These are phyloP conservation scores for Cytospora leucostoma DNA, from an alignment of 2,329 filamentous ascomycete species.

Conservation along the genomic window DNA sequence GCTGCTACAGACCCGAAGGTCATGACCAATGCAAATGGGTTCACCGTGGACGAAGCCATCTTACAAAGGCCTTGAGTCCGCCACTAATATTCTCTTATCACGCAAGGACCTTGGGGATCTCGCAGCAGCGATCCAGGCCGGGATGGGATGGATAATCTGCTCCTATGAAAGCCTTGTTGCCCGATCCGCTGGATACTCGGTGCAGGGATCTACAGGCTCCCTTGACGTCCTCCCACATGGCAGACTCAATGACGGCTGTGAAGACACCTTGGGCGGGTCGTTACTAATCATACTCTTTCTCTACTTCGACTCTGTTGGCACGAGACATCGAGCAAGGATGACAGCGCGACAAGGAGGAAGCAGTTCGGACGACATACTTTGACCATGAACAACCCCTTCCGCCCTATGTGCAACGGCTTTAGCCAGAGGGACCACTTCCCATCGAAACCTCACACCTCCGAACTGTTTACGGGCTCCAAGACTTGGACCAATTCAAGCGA, in stretches of 20 bases:
- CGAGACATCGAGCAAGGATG: not conserved
- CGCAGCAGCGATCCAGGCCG: no score
- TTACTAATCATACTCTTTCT: conserved; percentile 50
- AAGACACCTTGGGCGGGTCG: conserved; percentile 54
- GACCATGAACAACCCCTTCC: conserved; percentile 69
- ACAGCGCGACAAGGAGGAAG: not conserved
- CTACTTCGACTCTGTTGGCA: conserved; percentile 7
- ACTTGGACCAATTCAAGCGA: conserved; percentile 49
- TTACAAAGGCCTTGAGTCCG: no score
- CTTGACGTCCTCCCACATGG: conserved; percentile 46
- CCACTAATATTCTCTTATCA: no score
- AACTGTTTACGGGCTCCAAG: conserved; percentile 45
- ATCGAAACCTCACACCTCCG: conserved; percentile 49
- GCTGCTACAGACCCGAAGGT: no score
- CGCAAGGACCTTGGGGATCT: no score
- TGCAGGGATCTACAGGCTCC: conserved; percentile 36
- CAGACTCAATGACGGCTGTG: conserved; percentile 47
- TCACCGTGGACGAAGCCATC: no score
- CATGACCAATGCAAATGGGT: no score
- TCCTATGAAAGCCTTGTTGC: no score
- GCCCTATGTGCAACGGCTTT: conserved; percentile 66
- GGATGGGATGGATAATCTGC: no score
- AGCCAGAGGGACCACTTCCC: conserved; percentile 58
- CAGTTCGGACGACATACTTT: conserved; percentile 42
- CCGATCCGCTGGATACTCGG: no score